These are phyloP conservation scores for Echinochloa phyllopogon DNA, from an alignment of 176 grass and related monocot genomes.

Conservation along the genomic window DNA sequence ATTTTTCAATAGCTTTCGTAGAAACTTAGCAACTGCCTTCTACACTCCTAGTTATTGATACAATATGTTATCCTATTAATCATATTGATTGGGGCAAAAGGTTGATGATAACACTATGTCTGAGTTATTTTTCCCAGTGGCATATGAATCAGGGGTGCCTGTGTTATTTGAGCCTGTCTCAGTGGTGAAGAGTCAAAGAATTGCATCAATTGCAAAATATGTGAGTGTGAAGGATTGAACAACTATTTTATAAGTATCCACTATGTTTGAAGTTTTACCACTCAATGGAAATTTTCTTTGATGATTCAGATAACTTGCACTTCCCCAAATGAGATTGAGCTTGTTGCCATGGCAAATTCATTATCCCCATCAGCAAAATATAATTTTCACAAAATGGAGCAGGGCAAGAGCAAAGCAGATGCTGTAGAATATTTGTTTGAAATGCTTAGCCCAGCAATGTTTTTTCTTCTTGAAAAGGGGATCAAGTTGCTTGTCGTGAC, in stretches of 20 bases:
- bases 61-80: constrained; percentile 30
- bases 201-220: constrained; percentile 66
- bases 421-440: constrained; percentile 73
- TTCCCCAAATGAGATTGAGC: constrained; percentile 91
- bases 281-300: constrained; percentile 36
- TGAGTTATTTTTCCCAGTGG: constrained; percentile 59
- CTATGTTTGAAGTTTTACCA: constrained; percentile 19
- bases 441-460: constrained; percentile 77
- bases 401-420: constrained; percentile 37
- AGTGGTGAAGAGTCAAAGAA: constrained; percentile 76
- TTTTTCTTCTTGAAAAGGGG: constrained; percentile 85
- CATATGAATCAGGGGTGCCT: constrained; percentile 67
- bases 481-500: constrained; percentile 85
- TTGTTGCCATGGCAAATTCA: constrained; percentile 87
- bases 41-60: neutral
- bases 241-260: constrained; percentile 28
- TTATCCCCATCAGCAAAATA: constrained; percentile 60
- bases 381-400: constrained; percentile 44
- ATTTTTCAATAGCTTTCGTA: constrained; percentile 1
- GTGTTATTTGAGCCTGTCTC: constrained; percentile 97
- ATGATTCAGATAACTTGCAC: constrained; percentile 75
- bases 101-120: constrained; percentile 26
- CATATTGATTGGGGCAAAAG: constrained; percentile 30
- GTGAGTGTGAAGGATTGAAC: constrained; percentile 57
- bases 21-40: neutral